Conservation (phyloP, 345 rosid species). For the Dipteronia dyeriana region DNA sequence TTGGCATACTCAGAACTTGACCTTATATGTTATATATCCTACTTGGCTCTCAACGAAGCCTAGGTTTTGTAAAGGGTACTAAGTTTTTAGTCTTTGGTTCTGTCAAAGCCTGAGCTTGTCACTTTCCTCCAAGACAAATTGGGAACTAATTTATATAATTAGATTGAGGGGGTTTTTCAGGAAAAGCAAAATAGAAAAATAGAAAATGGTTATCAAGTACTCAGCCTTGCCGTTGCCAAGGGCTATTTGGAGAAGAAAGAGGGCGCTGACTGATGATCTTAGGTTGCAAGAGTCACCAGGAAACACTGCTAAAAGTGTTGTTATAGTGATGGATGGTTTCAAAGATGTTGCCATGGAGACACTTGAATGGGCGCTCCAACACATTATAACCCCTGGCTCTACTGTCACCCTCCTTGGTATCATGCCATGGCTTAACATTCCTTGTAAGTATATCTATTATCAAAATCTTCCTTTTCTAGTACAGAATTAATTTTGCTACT, state of each 20-base stretch:
- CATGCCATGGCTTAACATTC: conserved; percentile 66
- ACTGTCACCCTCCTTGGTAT: conserved; percentile 46
- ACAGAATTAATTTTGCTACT: neutral
- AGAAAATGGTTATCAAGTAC: conserved; percentile 6
- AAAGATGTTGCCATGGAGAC: conserved; percentile 41
- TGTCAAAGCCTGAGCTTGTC: neutral
- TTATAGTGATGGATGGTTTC: conserved; percentile 55
- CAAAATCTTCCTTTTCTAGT: neutral
- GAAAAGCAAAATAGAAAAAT: too few species aligned
- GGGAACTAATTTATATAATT: neutral
- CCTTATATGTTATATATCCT: neutral
- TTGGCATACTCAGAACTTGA: neutral
- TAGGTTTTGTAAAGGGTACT: neutral
- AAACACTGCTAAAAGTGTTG: conserved; percentile 29
- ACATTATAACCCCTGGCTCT: conserved; percentile 34
- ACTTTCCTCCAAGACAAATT: neutral
- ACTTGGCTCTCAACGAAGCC: neutral
- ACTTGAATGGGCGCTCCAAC: conserved; percentile 51
- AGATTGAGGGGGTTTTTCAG: neutral
- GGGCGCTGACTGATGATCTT: conserved; percentile 21
- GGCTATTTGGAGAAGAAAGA: neutral
- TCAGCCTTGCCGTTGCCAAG: conserved; percentile 11
- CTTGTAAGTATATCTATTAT: conserved; percentile 31
- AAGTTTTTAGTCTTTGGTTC: neutral
- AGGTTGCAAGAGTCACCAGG: conserved; percentile 22